Conservation (phyloP, 2,329 filamentous ascomycete species). For the Fusarium sp. region DNA sequence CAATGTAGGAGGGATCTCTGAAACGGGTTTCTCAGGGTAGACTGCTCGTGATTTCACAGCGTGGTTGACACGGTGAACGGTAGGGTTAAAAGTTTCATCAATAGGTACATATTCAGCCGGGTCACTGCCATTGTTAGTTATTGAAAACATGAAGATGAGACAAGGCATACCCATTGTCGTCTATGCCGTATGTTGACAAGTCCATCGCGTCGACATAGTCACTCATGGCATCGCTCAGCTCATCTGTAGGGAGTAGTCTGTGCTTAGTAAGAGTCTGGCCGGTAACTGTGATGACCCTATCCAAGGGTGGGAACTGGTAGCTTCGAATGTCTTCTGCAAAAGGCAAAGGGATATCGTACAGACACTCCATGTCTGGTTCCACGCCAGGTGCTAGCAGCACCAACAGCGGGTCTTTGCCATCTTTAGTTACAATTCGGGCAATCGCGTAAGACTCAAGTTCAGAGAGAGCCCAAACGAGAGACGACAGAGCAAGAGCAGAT, state of each 20-base stretch:
- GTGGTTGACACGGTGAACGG: constrained; percentile 89
- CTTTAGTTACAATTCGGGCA: constrained; percentile 86
- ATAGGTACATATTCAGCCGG: constrained; percentile 78
- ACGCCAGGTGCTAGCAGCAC: constrained; percentile 85
- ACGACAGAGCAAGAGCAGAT: constrained; percentile 86
- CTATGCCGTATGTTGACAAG: constrained; percentile 75
- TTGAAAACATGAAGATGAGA: background rate
- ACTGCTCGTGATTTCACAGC: constrained; percentile 87
- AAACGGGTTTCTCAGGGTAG: constrained; percentile 74
- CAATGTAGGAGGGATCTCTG: constrained; percentile 73
- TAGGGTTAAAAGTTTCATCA: constrained; percentile 86
- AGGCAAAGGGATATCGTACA: constrained; percentile 90
- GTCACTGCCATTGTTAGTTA: constrained; percentile 52
- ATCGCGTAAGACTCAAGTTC: constrained; percentile 89
- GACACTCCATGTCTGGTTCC: constrained; percentile 82
- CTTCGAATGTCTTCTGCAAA: constrained; percentile 91
- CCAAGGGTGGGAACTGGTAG: constrained; percentile 93
- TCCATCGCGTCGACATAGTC: constrained; percentile 96
- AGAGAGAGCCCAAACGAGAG: constrained; percentile 86
- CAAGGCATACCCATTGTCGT: constrained; percentile 77
- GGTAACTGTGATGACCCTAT: constrained; percentile 87
- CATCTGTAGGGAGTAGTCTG: constrained; percentile 81
- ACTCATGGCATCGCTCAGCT: constrained; percentile 84
- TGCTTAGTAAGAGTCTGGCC: constrained; percentile 86
- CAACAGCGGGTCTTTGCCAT: constrained; percentile 81